These are phyloP conservation scores for Aphanoascus verrucosus DNA, from an alignment of 2,329 filamentous ascomycete genomes.

Conservation along the genomic window DNA sequence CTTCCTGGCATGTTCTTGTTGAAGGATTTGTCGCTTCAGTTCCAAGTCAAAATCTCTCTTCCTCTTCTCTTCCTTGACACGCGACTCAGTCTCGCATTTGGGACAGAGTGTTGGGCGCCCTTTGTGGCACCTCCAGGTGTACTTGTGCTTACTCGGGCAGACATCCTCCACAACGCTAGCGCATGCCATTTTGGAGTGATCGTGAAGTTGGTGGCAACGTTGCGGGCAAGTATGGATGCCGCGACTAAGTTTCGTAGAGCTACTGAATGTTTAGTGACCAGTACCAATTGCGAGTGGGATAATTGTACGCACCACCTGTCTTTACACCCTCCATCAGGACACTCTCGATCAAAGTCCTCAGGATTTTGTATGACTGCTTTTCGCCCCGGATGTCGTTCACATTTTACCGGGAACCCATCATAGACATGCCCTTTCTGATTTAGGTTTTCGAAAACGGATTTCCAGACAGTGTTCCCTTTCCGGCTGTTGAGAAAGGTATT, in stretches of 20 bases:
- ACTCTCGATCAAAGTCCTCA: conserved; percentile 50
- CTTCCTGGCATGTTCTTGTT: too few relatives aligned
- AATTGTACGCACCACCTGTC: conserved; percentile 47
- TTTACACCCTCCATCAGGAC: conserved; percentile 60
- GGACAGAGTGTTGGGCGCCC: too few relatives aligned
- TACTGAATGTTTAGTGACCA: too few relatives aligned
- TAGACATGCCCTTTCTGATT: conserved; percentile 44
- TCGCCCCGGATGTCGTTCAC: conserved; percentile 48
- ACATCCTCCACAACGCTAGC: conserved; percentile 27
- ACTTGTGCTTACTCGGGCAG: too few relatives aligned
- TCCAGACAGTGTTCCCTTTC: conserved; percentile 50
- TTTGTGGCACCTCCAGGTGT: too few relatives aligned
- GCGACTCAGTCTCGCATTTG: too few relatives aligned
- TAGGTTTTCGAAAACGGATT: conserved; percentile 46
- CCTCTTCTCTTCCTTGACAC: too few relatives aligned
- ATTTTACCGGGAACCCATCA: conserved; percentile 51
- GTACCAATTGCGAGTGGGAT: too few relatives aligned
- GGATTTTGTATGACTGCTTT: conserved; percentile 39
- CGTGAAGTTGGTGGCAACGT: conserved; percentile 51
- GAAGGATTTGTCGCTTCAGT: too few relatives aligned
- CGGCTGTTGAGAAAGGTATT: conserved; percentile 52
- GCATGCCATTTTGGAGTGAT: conserved; percentile 50
- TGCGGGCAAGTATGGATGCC: conserved; percentile 48
- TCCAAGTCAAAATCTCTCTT: too few relatives aligned
- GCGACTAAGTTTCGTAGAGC: too few relatives aligned